These are phyloP conservation scores for Fusarium sp. DNA, from an alignment of 2,329 filamentous ascomycete genomes.

Conservation along the genomic window DNA sequence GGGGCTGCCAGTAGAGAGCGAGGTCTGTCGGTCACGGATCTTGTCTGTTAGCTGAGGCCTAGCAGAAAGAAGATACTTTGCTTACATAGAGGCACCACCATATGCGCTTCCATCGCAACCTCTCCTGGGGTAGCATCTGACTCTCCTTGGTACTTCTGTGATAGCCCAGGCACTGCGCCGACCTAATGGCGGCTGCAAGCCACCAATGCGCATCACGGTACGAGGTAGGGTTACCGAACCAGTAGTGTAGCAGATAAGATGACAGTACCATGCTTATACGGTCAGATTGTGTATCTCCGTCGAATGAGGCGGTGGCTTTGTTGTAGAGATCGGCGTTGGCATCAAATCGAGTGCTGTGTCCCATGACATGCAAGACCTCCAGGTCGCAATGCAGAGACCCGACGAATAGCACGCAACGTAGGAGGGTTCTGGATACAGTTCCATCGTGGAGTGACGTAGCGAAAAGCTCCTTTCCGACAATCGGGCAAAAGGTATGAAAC, in stretches of 20 bases:
- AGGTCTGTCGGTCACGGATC: background rate
- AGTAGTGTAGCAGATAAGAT: conserved; percentile 21
- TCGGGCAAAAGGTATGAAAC: conserved; percentile 4
- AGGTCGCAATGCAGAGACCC: conserved; percentile 14
- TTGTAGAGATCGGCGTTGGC: conserved; percentile 3
- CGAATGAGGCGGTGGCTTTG: background rate
- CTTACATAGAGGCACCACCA: background rate
- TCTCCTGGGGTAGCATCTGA: background rate
- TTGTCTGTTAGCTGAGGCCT: background rate
- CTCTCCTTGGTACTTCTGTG: background rate
- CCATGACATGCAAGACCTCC: conserved; percentile 8
- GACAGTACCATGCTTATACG: background rate
- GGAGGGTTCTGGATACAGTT: background rate
- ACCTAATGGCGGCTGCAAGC: background rate
- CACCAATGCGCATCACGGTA: background rate
- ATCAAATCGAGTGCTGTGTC: background rate
- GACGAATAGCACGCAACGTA: conserved; percentile 6
- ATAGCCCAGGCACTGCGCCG: background rate
- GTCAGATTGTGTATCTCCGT: background rate
- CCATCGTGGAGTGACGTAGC: background rate
- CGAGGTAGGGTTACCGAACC: conserved; percentile 18
- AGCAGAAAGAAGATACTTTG: background rate
- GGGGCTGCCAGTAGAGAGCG: background rate
- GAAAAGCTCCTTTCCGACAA: background rate
- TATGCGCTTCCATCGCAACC: background rate